phyloP scores from a whole-genome alignment of 306 rosid genomes.

The Astragalus glycyphyllos region DNA sequence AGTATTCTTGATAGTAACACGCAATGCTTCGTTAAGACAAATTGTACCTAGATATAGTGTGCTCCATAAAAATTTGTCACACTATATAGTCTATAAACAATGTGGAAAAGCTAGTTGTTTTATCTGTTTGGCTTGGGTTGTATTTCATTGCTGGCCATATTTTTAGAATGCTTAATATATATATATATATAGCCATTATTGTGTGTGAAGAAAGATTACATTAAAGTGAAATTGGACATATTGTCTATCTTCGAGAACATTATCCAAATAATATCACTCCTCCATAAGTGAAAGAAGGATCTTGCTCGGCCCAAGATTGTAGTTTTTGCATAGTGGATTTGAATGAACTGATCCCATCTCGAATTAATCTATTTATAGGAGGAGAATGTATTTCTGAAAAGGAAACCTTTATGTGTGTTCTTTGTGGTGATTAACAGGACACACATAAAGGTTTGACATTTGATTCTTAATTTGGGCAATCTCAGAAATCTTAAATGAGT shows the following conservation, averaged over 20 bases:
- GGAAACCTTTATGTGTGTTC: too few species aligned
- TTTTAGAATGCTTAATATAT: slow-evolving; percentile 20
- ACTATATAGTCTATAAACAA: slow-evolving; percentile 24
- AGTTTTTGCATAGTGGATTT: too few species aligned
- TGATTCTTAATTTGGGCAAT: too few species aligned
- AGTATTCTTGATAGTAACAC: not conserved
- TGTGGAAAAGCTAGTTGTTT: slow-evolving; percentile 11
- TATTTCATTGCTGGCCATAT: slow-evolving; percentile 23
- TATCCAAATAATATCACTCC: not conserved
- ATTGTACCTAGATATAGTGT: not conserved
- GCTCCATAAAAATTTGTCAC: slow-evolving; percentile 21
- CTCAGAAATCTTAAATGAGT: too few species aligned
- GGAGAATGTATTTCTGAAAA: too few species aligned
- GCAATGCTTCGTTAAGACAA: slow-evolving; percentile 25
- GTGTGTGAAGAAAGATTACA: slow-evolving; percentile 16
- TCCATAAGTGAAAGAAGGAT: not conserved
- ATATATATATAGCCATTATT: not conserved
- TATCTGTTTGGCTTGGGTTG: slow-evolving; percentile 9
- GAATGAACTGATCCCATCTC: too few species aligned
- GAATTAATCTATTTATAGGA: too few species aligned
- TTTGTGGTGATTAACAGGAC: too few species aligned
- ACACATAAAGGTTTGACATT: too few species aligned
- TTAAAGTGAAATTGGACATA: slow-evolving; percentile 5
- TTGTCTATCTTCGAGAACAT: slow-evolving; percentile 15
- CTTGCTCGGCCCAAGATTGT: too few species aligned